These are phyloP conservation scores for Tricholoma sp. DNA, from an alignment of 768 basidiomycete species.

Conservation along the genomic window DNA sequence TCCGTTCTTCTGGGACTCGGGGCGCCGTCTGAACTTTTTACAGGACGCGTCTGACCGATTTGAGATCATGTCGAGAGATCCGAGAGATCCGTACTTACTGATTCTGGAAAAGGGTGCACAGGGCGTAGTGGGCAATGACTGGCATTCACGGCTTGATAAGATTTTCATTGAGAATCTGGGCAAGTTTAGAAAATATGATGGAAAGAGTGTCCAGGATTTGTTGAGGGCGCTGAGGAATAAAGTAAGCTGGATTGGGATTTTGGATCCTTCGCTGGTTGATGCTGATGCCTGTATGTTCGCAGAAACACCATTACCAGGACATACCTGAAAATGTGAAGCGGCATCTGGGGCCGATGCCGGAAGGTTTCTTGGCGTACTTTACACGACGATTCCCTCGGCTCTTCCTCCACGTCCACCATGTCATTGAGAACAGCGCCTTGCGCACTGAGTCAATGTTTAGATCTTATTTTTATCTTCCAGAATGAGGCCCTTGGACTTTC, in stretches of 20 bases:
- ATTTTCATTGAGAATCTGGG: conserved; percentile 91
- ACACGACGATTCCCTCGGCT: conserved; percentile 87
- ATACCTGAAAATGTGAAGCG: conserved; percentile 87
- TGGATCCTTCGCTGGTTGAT: neutral
- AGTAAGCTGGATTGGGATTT: conserved; percentile 39
- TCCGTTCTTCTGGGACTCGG: conserved; percentile 96
- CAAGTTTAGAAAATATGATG: conserved; percentile 97
- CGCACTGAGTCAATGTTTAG: conserved; percentile 87
- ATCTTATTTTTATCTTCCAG: conserved; percentile 72
- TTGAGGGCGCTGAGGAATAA: conserved; percentile 93
- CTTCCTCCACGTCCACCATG: conserved; percentile 89
- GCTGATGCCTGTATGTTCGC: neutral
- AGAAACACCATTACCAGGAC: conserved; percentile 99
- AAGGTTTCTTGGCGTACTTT: conserved; percentile 90
- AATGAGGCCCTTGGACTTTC: conserved; percentile 4
- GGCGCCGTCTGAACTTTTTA: conserved; percentile 83
- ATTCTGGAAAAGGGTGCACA: conserved; percentile 67
- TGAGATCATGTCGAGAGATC: conserved; percentile 95
- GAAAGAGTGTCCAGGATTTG: conserved; percentile 84
- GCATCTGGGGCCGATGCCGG: conserved; percentile 85
- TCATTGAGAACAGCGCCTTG: conserved; percentile 68
- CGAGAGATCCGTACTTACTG: conserved; percentile 70
- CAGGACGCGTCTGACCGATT: conserved; percentile 97
- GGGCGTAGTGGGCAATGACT: conserved; percentile 82
- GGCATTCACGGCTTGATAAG: conserved; percentile 83